Base-by-base conservation (phyloP, 768 basidiomycete species). In the Hemileccinum impolitum region DNA sequence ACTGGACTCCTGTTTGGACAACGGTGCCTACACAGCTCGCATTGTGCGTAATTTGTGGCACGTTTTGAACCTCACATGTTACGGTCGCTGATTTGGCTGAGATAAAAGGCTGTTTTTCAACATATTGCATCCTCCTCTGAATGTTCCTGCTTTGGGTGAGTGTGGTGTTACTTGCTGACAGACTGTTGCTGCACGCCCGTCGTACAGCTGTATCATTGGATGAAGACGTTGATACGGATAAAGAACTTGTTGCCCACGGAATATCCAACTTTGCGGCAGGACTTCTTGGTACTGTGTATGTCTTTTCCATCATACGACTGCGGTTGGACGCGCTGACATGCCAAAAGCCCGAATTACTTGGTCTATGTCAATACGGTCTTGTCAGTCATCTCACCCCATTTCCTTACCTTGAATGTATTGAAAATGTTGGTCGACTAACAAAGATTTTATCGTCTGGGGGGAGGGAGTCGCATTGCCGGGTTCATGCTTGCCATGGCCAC, bases 11-110 rank as follows among this genome's bases (percentile, higher is more conserved):
- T 0, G 72, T 99, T 28, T 85, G 86, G 82, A 70, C 78, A 1
- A 94, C 92, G 0, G 70, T 99, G 61, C 94, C 95, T 4, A 98
- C 94, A 1, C 95, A 98, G 62, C 81, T 97, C 50, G 95, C 95
- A 4, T 66, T 99, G 82, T 87, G 52, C 61, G 89, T 70, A 58
- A 64, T 46, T 55, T 52, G 64, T 31, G 18, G 18, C 14, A 11
- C 4, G 3, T 18, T 30, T 32, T 1, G 17, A 12, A 7, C 4
- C 17, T 19, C 1, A 5, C 37, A 5, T 6, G 9, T 40, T 8
- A 6, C 23, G 2, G 28, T 8, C 28, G 25, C 52, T 71, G 36
- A 65, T 69, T 44, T 64, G 66, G 15, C 60, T 62, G 12, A 40
- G 21, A 23, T 11, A n/a, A 26, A 48, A 88, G 87, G 49, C 52